Conservation (phyloP, 345 rosid genomes). For the Combretum micranthum region DNA sequence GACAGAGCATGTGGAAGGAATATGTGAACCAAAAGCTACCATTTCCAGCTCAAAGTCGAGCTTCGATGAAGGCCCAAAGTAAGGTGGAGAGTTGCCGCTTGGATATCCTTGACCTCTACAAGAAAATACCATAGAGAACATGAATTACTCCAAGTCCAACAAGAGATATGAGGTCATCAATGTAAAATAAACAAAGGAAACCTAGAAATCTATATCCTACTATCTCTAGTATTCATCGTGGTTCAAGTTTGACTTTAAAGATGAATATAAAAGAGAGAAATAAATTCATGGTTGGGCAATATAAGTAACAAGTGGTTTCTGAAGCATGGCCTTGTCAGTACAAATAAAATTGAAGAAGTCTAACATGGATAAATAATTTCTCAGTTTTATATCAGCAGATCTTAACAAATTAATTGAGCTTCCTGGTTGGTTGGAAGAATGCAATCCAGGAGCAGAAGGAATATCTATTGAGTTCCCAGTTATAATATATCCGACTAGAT, state of each 20-base stretch:
- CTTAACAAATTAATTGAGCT: no score
- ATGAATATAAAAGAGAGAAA: no score
- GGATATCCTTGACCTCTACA: conserved; percentile 87
- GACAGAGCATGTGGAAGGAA: no score
- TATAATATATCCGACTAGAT: no score
- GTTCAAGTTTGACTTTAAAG: not conserved
- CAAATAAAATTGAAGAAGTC: not conserved
- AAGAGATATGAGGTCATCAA: not conserved
- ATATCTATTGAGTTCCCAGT: no score
- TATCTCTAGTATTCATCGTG: not conserved
- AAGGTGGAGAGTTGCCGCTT: conserved; percentile 56
- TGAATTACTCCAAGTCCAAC: not conserved
- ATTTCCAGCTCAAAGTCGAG: conserved; percentile 97
- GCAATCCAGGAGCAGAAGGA: no score
- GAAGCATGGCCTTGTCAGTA: not conserved
- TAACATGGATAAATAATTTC: no score
- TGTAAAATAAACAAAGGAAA: not conserved
- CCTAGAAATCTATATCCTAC: not conserved
- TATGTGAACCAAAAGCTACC: conserved; percentile 33
- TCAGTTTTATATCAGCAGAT: no score
- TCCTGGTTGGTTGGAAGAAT: no score
- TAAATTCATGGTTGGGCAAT: no score
- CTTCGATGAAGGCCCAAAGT: conserved; percentile 85
- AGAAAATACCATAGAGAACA: conserved; percentile 5
- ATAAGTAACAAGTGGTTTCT: no score